Evolutionary conservation across 345 rosid species (phyloP).

Genomic region (Arabidopsis suecica): DNA sequence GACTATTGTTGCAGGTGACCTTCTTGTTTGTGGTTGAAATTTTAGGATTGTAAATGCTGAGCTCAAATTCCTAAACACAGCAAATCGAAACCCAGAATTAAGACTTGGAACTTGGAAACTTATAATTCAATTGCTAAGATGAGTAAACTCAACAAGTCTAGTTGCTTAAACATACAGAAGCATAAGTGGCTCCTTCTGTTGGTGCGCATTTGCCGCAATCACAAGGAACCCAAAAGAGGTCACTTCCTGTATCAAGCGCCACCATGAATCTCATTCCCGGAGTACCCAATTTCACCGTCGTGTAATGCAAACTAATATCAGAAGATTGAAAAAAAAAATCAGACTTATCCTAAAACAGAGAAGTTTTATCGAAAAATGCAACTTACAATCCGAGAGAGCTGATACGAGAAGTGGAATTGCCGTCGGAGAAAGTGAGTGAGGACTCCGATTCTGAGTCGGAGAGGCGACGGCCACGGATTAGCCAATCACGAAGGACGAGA

Average conservation of each 20-base stretch:
- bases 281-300: conserved; percentile 82
- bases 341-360: conserved; percentile 22
- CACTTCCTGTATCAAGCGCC: conserved; percentile 91
- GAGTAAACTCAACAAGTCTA: conserved; percentile 15
- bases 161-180: conserved; percentile 55
- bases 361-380: background rate
- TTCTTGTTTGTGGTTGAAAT: conserved; percentile 72
- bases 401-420: conserved; percentile 73
- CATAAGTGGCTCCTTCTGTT: conserved; percentile 58
- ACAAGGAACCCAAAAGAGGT: conserved; percentile 95
- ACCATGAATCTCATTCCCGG: conserved; percentile 89
- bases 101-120: background rate
- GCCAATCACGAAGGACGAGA: conserved; percentile 66
- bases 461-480: conserved; percentile 59
- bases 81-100: background rate
- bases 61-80: conserved; percentile 65
- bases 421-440: conserved; percentile 67
- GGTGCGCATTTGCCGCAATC: conserved; percentile 80
- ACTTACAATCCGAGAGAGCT: conserved; percentile 86
- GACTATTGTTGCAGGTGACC: conserved; percentile 73
- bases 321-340: background rate
- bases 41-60: conserved; percentile 72
- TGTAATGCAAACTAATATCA: conserved; percentile 73
- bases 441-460: conserved; percentile 50
- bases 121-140: background rate